Evolutionary conservation across 805 yeast genomes (phyloP).

Genomic region (Metschnikowia colocasiae): DNA sequence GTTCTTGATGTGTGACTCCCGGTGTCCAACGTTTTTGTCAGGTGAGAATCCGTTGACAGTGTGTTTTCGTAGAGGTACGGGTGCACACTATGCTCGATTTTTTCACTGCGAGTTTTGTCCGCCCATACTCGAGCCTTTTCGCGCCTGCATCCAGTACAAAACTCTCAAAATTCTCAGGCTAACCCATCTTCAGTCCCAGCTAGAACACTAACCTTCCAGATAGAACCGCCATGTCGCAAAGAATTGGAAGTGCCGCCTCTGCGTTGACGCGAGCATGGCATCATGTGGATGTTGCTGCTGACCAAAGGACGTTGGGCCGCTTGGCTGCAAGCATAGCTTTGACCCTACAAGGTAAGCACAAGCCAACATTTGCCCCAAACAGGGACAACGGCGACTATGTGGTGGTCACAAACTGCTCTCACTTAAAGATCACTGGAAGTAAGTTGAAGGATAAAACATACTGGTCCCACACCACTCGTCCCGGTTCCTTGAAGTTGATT

Average conservation of each 20-base stretch:
- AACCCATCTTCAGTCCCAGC: constrained; percentile 2
- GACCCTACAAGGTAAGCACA: constrained; percentile 93
- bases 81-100: neutral
- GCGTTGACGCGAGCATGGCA: constrained; percentile 92
- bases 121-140: neutral
- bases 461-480: constrained; percentile 85
- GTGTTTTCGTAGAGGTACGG: constrained; percentile 1
- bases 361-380: constrained; percentile 72
- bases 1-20: neutral
- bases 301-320: constrained; percentile 84
- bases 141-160: constrained; percentile 1
- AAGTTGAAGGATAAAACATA: constrained; percentile 78
- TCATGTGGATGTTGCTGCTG: constrained; percentile 86
- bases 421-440: constrained; percentile 78
- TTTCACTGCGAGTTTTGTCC: neutral
- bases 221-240: constrained; percentile 40
- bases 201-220: neutral
- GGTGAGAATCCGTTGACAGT: constrained; percentile 5
- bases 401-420: constrained; percentile 89
- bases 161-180: constrained; percentile 1
- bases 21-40: neutral
- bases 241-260: constrained; percentile 55
- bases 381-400: constrained; percentile 95
- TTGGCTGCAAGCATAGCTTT: constrained; percentile 85
- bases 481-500: constrained; percentile 81